Base-by-base conservation (phyloP, 441 rosid genomes). In the Biscutella laevigata region DNA sequence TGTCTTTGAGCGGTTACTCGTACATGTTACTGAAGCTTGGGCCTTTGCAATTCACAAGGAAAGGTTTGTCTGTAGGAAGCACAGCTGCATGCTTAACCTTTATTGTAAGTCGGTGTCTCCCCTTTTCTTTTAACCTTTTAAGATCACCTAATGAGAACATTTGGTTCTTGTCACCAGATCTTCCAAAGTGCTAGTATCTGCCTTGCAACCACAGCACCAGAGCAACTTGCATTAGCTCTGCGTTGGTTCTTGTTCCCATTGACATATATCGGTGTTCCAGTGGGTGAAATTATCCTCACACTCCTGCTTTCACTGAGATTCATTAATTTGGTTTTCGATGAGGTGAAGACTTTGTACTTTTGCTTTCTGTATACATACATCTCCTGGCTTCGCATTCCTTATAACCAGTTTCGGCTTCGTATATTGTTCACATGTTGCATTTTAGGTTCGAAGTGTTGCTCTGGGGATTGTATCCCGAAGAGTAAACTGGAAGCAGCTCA, bases 131-230 rank as follows among this genome's bases (percentile, higher is more conserved):
- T n/a, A n/a, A n/a, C 12, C 35, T 17, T 30, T 1, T 49, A 40
- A 35, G 44, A 53, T 39, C 26, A 11, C 32, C 10, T 30, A 48
- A 29, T 36, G 39, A n/a, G 33, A 54, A 27, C 25, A 16, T n/a
- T 45, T 48, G 11, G 2, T 15, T 51, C 53, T 67, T 56, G 35
- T 40, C 51, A 61, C 70, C n/a, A 90, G 98, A 74, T 90, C 72
- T 79, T 90, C 59, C 98, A 83, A 83, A 82, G 96, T 76, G 91
- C 90, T 7, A 87, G 90, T 55, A 79, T 90, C 40, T 87, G 92
- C 75, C 78, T 90, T 44, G 86, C 96, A 45, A 90, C 98, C 57
- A 90, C 96, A 30, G 78, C 92, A 6, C 98, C 98, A 0, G 98
- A 90, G 72, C 92, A 90, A 63, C 83, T 90, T 55, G 95, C 95